These are phyloP conservation scores for Ascochyta fabae DNA, from an alignment of 2,329 filamentous ascomycete genomes.

Conservation along the genomic window DNA sequence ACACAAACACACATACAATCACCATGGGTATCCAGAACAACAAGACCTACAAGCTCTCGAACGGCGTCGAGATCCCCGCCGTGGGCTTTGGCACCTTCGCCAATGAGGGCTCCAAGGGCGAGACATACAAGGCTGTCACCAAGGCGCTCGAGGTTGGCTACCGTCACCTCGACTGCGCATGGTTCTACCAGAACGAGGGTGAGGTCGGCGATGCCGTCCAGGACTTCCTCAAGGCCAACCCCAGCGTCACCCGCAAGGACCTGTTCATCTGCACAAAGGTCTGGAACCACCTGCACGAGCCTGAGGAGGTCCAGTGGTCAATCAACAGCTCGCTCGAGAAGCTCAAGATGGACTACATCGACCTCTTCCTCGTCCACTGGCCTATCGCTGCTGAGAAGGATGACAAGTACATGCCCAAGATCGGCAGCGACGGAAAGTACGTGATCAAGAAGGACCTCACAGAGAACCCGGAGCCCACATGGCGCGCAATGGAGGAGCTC, in stretches of 20 bases:
- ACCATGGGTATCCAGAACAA: conserved; percentile 41
- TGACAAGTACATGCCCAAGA: conserved; percentile 59
- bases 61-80: conserved; percentile 68
- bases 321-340: conserved; percentile 68
- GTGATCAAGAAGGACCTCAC: conserved; percentile 71
- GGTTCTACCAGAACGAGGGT: conserved; percentile 75
- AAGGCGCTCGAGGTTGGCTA: conserved; percentile 66
- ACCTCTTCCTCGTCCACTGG: conserved; percentile 74
- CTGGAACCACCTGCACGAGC: conserved; percentile 61
- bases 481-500: conserved; percentile 70
- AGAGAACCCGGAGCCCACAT: conserved; percentile 70
- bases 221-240: conserved; percentile 62
- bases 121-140: conserved; percentile 63
- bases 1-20: conserved; percentile 9
- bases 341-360: conserved; percentile 68
- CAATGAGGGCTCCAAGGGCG: conserved; percentile 67
- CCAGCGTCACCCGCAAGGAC: conserved; percentile 63
- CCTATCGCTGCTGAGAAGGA: conserved; percentile 60
- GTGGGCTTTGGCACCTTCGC: conserved; percentile 77
- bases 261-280: conserved; percentile 80
- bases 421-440: conserved; percentile 64
- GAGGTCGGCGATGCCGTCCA: conserved; percentile 71
- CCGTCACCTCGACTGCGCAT: conserved; percentile 71
- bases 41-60: conserved; percentile 61
- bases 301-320: conserved; percentile 66